Base-by-base conservation (phyloP, 768 basidiomycete species). In the Hygrocybe punicea region DNA sequence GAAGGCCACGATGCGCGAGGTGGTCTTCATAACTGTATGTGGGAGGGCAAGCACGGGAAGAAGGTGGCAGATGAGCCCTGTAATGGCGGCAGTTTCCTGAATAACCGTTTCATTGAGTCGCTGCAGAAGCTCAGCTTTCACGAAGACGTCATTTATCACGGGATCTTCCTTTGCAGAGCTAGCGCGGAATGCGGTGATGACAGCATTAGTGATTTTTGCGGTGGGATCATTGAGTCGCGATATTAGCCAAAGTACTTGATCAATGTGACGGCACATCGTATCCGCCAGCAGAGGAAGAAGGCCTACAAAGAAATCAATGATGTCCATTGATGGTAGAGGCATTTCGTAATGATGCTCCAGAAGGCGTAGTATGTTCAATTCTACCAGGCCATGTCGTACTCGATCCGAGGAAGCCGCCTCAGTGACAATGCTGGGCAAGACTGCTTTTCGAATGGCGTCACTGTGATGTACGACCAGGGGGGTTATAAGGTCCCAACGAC, bases 301-400 rank as follows among this genome's bases (percentile, higher is more conserved):
- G 17, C 49, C 49, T 9, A 46, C 48, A 25, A 64, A 56, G 39
- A 59, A 64, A 46, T 58, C 54, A 44, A 64, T 47, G 50, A 62
- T 55, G 33, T 64, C 63, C 3, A 34, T 19, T 9, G 63, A 59
- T 2, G 63, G 63, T 19, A 54, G 59, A 37, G 56, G 51, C 17
- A 37, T 23, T 39, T 64, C 58, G 48, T 58, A 64, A 17, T 60
- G 42, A 17, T 49, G 51, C 40, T 64, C 61, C 36, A 64, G 29
- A n/a, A 62, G 50, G 16, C 53, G 36, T 1, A 64, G 23, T 23
- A 51, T 64, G 44, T 62, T 48, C 33, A 48, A 58, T 45, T 64
- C 59, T n/a, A 60, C 61, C 17, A 64, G 51, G 17, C 63, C 63
- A 56, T 62, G 58, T 47, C 40, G 55, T 33, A 54, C 59, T 64